Evolutionary conservation across 192 early-diverging fungal genomes (phyloP).

Genomic region (Phycomyces blakesleeanus): DNA sequence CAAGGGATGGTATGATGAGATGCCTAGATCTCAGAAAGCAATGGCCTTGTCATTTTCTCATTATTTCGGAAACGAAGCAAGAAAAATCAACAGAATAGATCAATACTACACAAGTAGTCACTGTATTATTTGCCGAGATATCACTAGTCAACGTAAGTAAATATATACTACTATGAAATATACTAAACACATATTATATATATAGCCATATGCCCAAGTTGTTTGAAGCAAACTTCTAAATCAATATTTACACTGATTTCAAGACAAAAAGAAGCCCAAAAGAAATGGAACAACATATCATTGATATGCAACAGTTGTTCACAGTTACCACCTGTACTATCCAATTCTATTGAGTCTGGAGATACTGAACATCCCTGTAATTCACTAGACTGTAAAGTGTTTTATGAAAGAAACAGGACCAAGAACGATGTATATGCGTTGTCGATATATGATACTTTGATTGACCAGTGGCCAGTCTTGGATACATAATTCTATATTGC

Average conservation of each 20-base stretch:
- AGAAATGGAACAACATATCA: constrained; percentile 35
- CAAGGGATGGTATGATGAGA: constrained; percentile 64
- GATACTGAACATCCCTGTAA: constrained; percentile 44
- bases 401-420: constrained; percentile 36
- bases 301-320: constrained; percentile 52
- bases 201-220: constrained; percentile 16
- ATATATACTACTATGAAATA: neutral
- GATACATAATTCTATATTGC: neutral
- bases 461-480: constrained; percentile 8
- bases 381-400: constrained; percentile 61
- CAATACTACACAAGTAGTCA: constrained; percentile 64
- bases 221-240: neutral
- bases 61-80: neutral
- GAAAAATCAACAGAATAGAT: constrained; percentile 52
- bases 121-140: constrained; percentile 58
- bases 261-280: constrained; percentile 30
- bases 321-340: constrained; percentile 16
- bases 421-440: constrained; percentile 18
- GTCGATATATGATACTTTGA: constrained; percentile 15
- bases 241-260: constrained; percentile 3
- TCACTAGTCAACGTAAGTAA: constrained; percentile 40
- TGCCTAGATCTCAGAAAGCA: constrained; percentile 60
- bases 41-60: constrained; percentile 38
- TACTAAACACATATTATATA: neutral
- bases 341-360: neutral